Percentiles rank a stretch among this genome's conserved stretches.
These are phyloP conservation scores for Claviceps purpurea DNA, from an alignment of 2,329 filamentous ascomycete genomes.

Conservation along the genomic window DNA sequence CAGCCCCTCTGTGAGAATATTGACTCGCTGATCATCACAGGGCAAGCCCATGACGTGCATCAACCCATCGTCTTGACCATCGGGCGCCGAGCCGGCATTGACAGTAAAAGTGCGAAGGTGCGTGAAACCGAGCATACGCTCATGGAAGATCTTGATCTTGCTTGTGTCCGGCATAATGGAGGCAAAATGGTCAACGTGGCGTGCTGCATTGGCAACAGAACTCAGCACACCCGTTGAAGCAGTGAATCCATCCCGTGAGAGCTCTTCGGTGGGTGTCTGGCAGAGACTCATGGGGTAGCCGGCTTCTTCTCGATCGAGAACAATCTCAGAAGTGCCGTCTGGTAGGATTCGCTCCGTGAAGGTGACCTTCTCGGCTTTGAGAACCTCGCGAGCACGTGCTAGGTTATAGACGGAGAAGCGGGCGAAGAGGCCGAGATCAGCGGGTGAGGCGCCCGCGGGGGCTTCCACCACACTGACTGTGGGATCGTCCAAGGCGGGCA, in stretches of 20 bases:
- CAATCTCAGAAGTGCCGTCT: background rate
- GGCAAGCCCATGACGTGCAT: constrained; percentile 1
- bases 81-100: background rate
- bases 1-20: background rate
- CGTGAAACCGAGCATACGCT: background rate
- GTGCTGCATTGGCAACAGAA: background rate
- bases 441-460: background rate
- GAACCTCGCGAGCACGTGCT: background rate
- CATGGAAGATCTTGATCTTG: background rate
- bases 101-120: background rate
- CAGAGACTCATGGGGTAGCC: background rate
- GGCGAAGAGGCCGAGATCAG: background rate
- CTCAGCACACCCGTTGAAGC: background rate
- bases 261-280: background rate
- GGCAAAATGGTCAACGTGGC: background rate
- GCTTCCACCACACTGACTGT: background rate
- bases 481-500: background rate
- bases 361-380: background rate
- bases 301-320: background rate
- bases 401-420: background rate
- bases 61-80: background rate
- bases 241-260: background rate
- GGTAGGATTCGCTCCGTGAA: background rate
- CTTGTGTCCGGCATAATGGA: background rate
- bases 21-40: background rate